Evolutionary conservation across 1,139 yeast species (phyloP), one percentile per base, ranked within the genome.

Genomic region (Taphrina wiesneri): DNA sequence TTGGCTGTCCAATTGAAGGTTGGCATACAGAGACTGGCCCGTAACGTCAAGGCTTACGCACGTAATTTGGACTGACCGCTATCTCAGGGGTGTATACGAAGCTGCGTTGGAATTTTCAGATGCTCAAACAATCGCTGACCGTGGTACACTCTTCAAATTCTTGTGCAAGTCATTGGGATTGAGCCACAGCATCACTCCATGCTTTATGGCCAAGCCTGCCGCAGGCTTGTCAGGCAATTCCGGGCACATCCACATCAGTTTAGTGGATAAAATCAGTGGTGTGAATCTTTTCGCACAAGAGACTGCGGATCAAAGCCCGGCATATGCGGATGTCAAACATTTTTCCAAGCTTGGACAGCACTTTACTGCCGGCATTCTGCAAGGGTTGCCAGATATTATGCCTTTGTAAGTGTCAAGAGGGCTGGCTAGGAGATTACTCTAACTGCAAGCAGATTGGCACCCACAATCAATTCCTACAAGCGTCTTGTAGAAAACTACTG

Each of bases 1-100:
- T 76, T 30, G 71, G 71, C 45, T 72, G 75, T 23, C 73, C 73
- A 21, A 69, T 77, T 39, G 79, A 77, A 65, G 77, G 78, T 3
- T 76, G 77, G 75, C 79, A 77, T 66, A 75, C 78, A 0, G 79
- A 77, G 61, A 75, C 79, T 1, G 79, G 79, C 3, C 79, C 79
- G 7, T 54, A 39, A 15, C 49, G 2, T 25, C 26, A 45, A 25
- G n/a, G 2, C 51, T 45, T 9, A 6, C 51, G 13, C 11, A 25
- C 26, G 26, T 11, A 2, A 1, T 45, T 41, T 7, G 15, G 17
- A 28, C 26, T 45, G 15, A 21, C 21, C 1, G 13, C 28, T 17
- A 6, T 21, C 15, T n/a, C 26, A 54, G 59, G 15, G 79, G 79
- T 15, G 79, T 77, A 5, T 75, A 73, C 63, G 79, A 77, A 66